Evolutionary conservation across 768 basidiomycete genomes (phyloP).

Genomic region (Macrolepiota dolichaula): DNA sequence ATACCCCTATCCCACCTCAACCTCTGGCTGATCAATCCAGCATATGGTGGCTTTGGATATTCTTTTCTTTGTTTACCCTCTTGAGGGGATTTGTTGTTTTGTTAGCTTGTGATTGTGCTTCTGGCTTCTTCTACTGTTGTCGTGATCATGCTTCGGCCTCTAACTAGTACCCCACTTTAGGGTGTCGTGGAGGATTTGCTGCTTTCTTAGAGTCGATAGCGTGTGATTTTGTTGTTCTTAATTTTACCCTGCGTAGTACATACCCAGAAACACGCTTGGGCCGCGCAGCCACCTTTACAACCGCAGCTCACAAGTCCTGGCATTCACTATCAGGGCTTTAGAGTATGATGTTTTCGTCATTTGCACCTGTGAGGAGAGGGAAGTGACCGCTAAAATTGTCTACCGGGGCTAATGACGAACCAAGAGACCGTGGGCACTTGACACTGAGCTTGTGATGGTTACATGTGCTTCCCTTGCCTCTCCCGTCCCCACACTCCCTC

Average conservation of each 20-base stretch:
- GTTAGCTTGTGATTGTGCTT: neutral
- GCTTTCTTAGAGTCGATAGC: neutral
- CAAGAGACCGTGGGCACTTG: constrained; percentile 8
- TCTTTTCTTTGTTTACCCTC: neutral
- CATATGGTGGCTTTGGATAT: neutral
- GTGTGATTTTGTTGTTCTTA: neutral
- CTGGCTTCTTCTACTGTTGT: neutral
- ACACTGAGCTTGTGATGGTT: neutral
- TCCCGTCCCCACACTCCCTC: neutral
- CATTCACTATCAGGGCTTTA: too few relatives aligned
- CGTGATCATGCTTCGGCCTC: neutral
- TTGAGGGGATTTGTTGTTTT: neutral
- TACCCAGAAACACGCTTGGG: neutral
- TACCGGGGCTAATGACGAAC: neutral
- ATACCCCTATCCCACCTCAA: neutral
- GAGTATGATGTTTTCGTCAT: neutral
- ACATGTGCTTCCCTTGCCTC: constrained; percentile 5
- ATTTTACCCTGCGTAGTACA: neutral
- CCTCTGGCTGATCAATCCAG: neutral
- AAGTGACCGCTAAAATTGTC: neutral
- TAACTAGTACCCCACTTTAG: neutral
- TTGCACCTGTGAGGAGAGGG: neutral
- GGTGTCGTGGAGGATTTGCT: neutral
- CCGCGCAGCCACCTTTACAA: too few relatives aligned
- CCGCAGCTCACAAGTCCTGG: too few relatives aligned